These are phyloP conservation scores for Mycena venus DNA, from an alignment of 768 basidiomycete species.

Conservation along the genomic window DNA sequence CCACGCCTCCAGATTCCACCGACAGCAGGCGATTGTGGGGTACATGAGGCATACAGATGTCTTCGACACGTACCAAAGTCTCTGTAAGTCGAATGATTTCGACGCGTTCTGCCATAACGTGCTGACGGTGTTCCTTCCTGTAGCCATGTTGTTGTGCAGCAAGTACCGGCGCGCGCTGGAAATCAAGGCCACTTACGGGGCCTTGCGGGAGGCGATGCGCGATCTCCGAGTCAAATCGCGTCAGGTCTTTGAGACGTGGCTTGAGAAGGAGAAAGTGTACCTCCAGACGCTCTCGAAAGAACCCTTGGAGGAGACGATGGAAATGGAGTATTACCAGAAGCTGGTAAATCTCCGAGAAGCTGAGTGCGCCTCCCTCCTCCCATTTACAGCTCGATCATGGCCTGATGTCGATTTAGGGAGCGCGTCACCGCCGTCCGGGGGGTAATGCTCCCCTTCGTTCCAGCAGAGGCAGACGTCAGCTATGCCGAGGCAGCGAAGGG, in stretches of 20 bases:
- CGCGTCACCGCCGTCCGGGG: too few species aligned
- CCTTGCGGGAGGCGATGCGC: too few species aligned
- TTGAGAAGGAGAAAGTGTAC: conserved; percentile 23
- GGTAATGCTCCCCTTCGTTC: too few species aligned
- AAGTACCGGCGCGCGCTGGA: conserved; percentile 15
- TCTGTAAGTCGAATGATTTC: conserved; percentile 22
- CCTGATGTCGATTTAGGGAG: too few species aligned
- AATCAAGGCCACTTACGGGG: not conserved
- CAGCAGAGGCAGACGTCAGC: not conserved
- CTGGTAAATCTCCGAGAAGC: conserved; percentile 18
- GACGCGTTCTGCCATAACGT: too few species aligned
- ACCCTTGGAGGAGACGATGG: conserved; percentile 29
- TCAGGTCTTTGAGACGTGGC: not conserved
- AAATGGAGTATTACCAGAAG: conserved; percentile 32
- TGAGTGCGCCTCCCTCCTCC: not conserved
- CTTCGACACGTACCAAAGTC: conserved; percentile 9
- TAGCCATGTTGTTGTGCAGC: not conserved
- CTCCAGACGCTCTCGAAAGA: conserved; percentile 30
- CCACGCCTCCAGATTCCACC: conserved; percentile 23
- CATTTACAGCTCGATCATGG: not conserved
- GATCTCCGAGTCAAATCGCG: too few species aligned
- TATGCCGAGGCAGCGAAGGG: not conserved
- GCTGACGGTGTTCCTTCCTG: too few species aligned
- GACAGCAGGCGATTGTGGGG: conserved; percentile 17
- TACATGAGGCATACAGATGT: not conserved